Evolutionary conservation across 768 basidiomycete genomes (phyloP), one percentile per base, ranked within the genome.

Genomic region (Terana coerulea): DNA sequence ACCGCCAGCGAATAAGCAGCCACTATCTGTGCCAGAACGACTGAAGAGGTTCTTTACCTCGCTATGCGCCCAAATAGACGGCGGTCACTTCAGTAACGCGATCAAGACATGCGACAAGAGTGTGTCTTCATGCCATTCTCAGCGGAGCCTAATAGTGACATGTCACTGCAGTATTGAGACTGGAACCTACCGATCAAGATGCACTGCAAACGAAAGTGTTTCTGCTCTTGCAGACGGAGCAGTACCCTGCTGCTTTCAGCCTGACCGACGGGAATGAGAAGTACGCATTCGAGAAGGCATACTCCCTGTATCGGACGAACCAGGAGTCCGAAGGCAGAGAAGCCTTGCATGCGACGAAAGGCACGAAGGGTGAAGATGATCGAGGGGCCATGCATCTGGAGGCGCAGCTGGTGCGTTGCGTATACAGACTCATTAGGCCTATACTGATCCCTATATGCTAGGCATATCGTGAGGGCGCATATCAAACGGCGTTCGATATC

Each of bases 41-140:
- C 56, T 77, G 45, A 83, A 79, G 61, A 77, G 82, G 15, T 72
- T 88, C 46, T 93, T 88, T 69, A 82, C 79, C 43, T 88, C 89
- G 33, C 71, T 97, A 3, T 86, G 82, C 64, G 87, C 89, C 9
- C 94, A 95, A 65, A 84, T 95, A 59, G 91, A 95, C 55, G 91
- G 87, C n/a, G 89, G 87, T 1, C 84, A 94, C 69, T 85, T 91
- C 64, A 68, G 71, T 37, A 92, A 91, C 61, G 92, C 91, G 24
- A 77, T 93, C 63, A 91, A 86, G 77, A 94, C 93, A 56, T 94
- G 91, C 73, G 86, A 92, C 69, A 93, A 91, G 74, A 88, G 94
- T 91, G 61, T 52, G 82, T 74, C 28, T n/a, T 31, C 45, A 29
- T 41, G 31, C 55, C 52, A 51, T 58, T 53, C 63, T 48, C 53